Conservation (phyloP, 2,329 filamentous ascomycete species). For the Amphichorda felina region DNA sequence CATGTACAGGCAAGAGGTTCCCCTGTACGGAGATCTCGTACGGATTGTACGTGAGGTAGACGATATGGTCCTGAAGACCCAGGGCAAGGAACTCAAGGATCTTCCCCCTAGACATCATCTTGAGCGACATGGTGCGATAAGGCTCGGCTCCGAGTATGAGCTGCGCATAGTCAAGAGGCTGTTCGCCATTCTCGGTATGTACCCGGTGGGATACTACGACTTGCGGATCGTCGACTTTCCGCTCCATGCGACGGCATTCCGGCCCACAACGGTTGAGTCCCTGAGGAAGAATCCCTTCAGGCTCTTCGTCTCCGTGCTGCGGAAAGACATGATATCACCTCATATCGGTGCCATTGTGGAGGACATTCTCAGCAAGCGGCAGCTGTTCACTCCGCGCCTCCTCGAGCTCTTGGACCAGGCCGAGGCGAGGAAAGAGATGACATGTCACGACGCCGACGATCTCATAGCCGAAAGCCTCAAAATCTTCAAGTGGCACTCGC, state of each 20-base stretch:
- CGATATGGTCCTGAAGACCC: no score
- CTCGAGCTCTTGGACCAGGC: slow-evolving; percentile 17
- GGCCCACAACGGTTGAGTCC: slow-evolving; percentile 21
- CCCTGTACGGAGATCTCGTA: slow-evolving; percentile 15
- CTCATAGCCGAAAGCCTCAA: slow-evolving; percentile 31
- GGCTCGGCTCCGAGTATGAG: slow-evolving; percentile 29
- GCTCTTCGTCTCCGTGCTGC: slow-evolving; percentile 21
- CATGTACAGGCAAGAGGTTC: slow-evolving; percentile 18
- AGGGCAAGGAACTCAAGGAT: neutral
- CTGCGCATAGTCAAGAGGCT: slow-evolving; percentile 27
- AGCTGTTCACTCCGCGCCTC: neutral
- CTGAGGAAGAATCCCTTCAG: slow-evolving; percentile 29
- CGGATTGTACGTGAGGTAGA: slow-evolving; percentile 13
- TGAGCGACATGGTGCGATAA: slow-evolving; percentile 31
- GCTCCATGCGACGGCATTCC: slow-evolving; percentile 37
- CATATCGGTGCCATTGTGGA: neutral
- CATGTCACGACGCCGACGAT: slow-evolving; percentile 14
- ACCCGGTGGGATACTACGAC: slow-evolving; percentile 38
- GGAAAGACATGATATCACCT: slow-evolving; percentile 31
- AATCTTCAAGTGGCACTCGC: slow-evolving; percentile 34
- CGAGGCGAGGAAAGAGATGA: slow-evolving; percentile 1
- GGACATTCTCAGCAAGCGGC: neutral
- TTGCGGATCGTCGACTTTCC: slow-evolving; percentile 30
- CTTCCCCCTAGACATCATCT: slow-evolving; percentile 6
- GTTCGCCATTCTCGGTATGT: slow-evolving; percentile 32